Conservation (phyloP, 164 flowering plant genomes). For the Macadamia tetraphylla region DNA sequence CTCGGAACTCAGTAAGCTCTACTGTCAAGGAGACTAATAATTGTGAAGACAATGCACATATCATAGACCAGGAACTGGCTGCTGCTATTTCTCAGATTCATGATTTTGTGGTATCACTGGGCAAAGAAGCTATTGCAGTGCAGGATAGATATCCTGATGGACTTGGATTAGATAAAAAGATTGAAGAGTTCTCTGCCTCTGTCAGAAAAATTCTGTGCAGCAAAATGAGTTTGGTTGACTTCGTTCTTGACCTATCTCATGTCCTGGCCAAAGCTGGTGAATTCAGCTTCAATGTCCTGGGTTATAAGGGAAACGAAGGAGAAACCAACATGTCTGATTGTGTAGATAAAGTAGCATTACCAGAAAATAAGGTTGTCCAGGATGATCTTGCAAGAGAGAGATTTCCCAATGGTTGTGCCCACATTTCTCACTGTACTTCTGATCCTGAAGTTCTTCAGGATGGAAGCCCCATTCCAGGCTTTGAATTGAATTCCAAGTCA, state of each 20-base stretch:
- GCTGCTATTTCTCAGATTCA: slow-evolving; percentile 61
- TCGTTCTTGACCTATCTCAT: slow-evolving; percentile 61
- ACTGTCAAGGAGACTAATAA: slow-evolving; percentile 17
- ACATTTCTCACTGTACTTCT: slow-evolving; percentile 46
- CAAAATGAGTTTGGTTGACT: slow-evolving; percentile 39
- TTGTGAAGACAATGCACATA: slow-evolving; percentile 2
- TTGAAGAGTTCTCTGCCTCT: slow-evolving; percentile 49
- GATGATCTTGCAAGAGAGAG: slow-evolving; percentile 40
- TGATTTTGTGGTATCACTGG: slow-evolving; percentile 55
- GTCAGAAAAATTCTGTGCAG: slow-evolving; percentile 35
- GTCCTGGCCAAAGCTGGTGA: slow-evolving; percentile 54
- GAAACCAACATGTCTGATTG: slow-evolving; percentile 65
- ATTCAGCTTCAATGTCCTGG: slow-evolving; percentile 44
- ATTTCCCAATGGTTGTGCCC: slow-evolving; percentile 44
- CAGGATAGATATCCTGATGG: slow-evolving; percentile 36
- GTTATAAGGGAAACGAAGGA: slow-evolving; percentile 41
- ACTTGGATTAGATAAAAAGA: slow-evolving; percentile 30
- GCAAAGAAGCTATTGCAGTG: slow-evolving; percentile 54
- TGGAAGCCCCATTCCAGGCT: slow-evolving; percentile 38
- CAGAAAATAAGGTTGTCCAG: slow-evolving; percentile 53
- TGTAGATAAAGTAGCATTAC: slow-evolving; percentile 80
- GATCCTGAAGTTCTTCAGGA: slow-evolving; percentile 67
- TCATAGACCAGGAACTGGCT: slow-evolving; percentile 30
- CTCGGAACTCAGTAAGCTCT: slow-evolving; percentile 23
- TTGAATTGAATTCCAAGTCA: slow-evolving; percentile 30